Percentiles rank a stretch among this genome's conserved stretches.
These are phyloP conservation scores for Penicillium freii DNA, from an alignment of 2,329 filamentous ascomycete genomes.

Conservation along the genomic window DNA sequence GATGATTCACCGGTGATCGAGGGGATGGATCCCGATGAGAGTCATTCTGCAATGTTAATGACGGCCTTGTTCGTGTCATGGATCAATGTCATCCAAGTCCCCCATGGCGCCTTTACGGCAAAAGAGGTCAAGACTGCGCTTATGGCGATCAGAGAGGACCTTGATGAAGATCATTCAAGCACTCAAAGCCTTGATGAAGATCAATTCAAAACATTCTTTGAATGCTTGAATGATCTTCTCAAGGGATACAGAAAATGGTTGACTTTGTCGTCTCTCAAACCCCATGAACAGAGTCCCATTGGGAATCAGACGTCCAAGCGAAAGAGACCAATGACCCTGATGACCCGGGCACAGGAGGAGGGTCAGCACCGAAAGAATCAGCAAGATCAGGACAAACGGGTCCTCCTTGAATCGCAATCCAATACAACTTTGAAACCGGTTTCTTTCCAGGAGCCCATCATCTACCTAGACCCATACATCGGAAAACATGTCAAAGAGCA, in stretches of 20 bases:
- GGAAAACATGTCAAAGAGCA: slow-evolving; percentile 67
- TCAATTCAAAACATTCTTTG: background rate
- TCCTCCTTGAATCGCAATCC: no score
- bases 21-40: background rate
- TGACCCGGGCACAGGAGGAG: no score
- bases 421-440: no score
- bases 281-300: background rate
- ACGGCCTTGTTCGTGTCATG: background rate
- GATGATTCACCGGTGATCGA: background rate
- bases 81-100: background rate
- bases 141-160: background rate
- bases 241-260: background rate
- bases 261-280: background rate
- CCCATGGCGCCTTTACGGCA: background rate
- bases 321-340: no score
- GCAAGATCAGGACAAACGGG: no score
- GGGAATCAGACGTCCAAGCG: no score
- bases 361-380: no score
- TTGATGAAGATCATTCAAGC: background rate
- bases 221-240: background rate
- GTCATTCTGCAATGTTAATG: background rate
- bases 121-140: background rate
- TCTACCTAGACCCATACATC: slow-evolving; percentile 62
- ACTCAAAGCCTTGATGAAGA: background rate
- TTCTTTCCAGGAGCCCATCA: slow-evolving; percentile 31